Base-by-base conservation (phyloP, 108 stramenopile species). In the Skeletonema tropicum region DNA sequence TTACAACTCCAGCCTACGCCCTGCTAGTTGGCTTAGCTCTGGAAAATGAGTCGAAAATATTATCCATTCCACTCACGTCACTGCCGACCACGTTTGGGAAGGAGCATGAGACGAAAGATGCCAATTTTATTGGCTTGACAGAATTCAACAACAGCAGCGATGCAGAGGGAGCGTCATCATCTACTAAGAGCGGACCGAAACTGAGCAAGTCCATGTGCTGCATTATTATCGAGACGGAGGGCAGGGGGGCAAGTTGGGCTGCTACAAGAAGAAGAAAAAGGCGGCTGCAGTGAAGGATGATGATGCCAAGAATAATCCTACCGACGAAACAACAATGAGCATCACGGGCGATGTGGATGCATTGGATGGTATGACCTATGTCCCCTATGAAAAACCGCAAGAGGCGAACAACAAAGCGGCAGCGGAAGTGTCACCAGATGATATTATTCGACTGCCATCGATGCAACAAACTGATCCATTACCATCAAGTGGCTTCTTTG, bases 81-180 rank as follows among this genome's bases (percentile, higher is more conserved):
- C 69, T 93, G 10, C 92, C 92, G 0, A 85, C 89, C 15, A 80
- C 68, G 0, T 52, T 93, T 55, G 92, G 92, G 5, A 80, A 88
- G 58, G 71, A 77, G 8, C 87, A 89, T 57, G 82, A 65, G 11
- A 73, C 76, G 9, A 68, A 84, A 10, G 75, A 85, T 66, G 30
- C 63, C 12, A 31, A 82, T 52, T 90, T 90, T 68, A 70, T 90
- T 61, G 81, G 83, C 11, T 46, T 90, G 57, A 87, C 88, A 0
- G 75, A 64, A 11, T 38, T n/a, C n/a, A n/a, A 17, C 6, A 33
- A 33, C 7, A 57, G 66, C 19, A 30, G 30, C 29, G 82, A 86
- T 66, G 76, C 11, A 65, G 89, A 31, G 61, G 84, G 38, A 77
- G 87, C 3, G 66, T 75, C 59, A 30, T 29, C 26, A 29, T 29